These are phyloP conservation scores for Rhododendron ovatum DNA, from an alignment of 148 eudicot genomes.

Conservation along the genomic window DNA sequence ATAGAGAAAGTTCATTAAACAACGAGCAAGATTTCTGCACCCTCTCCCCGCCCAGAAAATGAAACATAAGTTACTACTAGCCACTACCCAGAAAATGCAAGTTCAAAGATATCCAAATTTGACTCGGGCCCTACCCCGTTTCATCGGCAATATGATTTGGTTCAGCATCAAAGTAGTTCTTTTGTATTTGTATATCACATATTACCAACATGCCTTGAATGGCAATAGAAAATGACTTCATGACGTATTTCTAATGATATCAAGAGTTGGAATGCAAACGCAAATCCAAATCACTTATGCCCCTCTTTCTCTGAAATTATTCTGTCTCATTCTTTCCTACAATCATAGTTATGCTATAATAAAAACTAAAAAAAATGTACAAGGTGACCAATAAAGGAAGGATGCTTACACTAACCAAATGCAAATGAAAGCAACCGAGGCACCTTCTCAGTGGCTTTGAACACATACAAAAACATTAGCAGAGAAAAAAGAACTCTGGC, in stretches of 20 bases:
- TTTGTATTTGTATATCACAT: neutral
- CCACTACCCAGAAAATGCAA: neutral
- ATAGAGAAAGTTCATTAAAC: neutral
- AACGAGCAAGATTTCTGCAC: neutral
- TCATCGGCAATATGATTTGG: neutral
- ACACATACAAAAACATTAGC: neutral
- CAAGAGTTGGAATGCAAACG: neutral
- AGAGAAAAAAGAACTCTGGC: constrained; percentile 6
- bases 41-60: neutral
- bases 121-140: neutral
- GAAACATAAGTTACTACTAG: neutral
- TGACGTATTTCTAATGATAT: neutral
- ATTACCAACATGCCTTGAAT: neutral
- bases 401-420: neutral
- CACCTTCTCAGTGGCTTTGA: neutral
- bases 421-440: neutral
- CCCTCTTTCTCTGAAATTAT: neutral
- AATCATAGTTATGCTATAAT: neutral
- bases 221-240: neutral
- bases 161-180: neutral
- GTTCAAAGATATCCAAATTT: neutral
- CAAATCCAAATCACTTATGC: neutral
- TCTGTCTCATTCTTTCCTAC: neutral
- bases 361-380: neutral
- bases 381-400: neutral